Conservation (phyloP, 441 rosid species). For the Erodium moschatum region DNA sequence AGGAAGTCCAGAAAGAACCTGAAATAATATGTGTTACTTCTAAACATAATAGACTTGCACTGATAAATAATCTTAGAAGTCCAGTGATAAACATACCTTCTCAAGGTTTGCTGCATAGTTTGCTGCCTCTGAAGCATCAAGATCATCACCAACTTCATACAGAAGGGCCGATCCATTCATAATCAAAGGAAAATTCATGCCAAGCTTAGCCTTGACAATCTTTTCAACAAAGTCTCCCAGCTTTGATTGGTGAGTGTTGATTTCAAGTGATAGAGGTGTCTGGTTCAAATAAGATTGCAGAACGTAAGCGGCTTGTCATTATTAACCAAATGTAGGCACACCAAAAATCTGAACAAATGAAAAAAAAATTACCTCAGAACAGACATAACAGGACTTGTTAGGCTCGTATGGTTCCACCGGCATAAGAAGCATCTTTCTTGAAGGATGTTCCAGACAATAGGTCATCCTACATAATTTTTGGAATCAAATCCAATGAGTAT, state of each 20-base stretch:
- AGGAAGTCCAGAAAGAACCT: constrained; percentile 76
- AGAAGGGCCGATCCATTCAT: constrained; percentile 77
- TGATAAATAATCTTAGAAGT: not conserved
- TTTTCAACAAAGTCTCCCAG: constrained; percentile 85
- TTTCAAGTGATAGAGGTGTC: constrained; percentile 79
- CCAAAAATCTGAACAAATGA: constrained; percentile 16
- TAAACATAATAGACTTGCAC: not conserved
- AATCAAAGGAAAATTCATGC: constrained; percentile 78
- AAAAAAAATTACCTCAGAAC: constrained; percentile 60
- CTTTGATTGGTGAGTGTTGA: constrained; percentile 61
- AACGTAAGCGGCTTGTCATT: constrained; percentile 14
- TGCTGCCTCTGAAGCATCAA: constrained; percentile 64
- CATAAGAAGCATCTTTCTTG: constrained; percentile 82
- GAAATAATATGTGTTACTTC: constrained; percentile 14
- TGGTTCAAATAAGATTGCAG: constrained; percentile 27
- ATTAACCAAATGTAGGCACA: constrained; percentile 15
- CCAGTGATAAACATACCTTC: constrained; percentile 42
- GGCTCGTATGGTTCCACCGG: constrained; percentile 91
- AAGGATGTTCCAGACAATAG: constrained; percentile 80
- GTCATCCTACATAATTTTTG: constrained; percentile 57
- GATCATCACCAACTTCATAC: constrained; percentile 96
- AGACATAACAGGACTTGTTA: constrained; percentile 80
- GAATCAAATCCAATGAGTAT: not conserved
- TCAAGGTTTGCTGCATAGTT: constrained; percentile 83
- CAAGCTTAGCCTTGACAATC: constrained; percentile 86